Base-by-base conservation (phyloP, 257 asterid genomes). In the Asclepias syriaca region DNA sequence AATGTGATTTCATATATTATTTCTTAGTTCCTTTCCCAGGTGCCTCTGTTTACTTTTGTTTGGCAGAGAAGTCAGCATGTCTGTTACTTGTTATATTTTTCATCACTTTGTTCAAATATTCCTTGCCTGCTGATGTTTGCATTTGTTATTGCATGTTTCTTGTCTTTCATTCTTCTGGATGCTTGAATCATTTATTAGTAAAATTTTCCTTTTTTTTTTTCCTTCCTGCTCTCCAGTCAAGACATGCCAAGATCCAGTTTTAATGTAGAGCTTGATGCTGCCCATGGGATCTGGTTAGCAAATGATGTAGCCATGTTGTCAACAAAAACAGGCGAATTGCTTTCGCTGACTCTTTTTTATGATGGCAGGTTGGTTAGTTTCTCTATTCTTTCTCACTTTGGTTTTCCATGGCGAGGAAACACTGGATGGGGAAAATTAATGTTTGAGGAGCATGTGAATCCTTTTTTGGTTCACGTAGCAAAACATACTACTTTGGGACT, bases 291-390 rank as follows among this genome's bases (percentile, higher is more conserved):
- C 8, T 94, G 99, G 99, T 80, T 94, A 77, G 76, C 97, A 67
- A 89, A 84, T 88, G 97, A 94, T 82, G 99, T 94, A 73, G 99
- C 90, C 34, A 83, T 94, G 86, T 84, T 94, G 80, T 94, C 99
- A 37, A 80, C 99, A 72, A 94, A 91, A 82, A 85, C 93, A 16
- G 98, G 99, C 82, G 99, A 94, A 76, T 86, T 94, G 81, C 99
- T 91, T 79, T 79, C 92, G 71, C 91, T 94, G 70, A 91, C 90
- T 65, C 96, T 94, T 74, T 77, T 91, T 72, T 88, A 89, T 83
- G 99, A 94, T 81, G 97, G 99, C 84, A 89, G 98, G 98, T 93
- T 64, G 49, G 85, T 60, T 34, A 15, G 6, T 63, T 63, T 34
- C 48, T 19, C 19, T 16, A 8, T 40, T 40, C 46, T 63, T 63